Evolutionary conservation across 2,329 filamentous ascomycete species (phyloP).

Genomic region (Trichoderma pleuroti): DNA sequence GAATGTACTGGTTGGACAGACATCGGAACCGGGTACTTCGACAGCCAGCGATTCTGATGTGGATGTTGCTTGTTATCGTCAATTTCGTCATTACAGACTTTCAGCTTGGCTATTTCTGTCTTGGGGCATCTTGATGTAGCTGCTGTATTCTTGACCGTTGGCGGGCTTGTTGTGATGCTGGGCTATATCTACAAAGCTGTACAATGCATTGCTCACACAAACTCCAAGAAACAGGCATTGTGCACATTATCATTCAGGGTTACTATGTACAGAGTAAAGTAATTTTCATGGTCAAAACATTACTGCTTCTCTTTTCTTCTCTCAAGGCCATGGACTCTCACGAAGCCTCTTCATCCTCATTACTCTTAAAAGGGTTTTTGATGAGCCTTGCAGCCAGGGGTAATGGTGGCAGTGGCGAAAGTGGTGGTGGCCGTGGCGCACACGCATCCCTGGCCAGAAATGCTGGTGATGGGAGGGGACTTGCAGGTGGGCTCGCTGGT

Average conservation of each 20-base stretch:
- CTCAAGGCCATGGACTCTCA: no score
- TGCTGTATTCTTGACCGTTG: neutral
- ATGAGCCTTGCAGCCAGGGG: neutral
- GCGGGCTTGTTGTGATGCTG: neutral
- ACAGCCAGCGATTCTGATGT: no score
- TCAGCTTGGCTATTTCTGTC: neutral
- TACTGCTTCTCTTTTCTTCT: neutral
- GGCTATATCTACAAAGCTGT: neutral
- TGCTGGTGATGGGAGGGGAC: constrained; percentile 43
- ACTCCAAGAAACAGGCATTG: neutral
- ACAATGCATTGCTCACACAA: neutral
- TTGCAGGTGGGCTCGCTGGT: constrained; percentile 42
- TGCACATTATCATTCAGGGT: neutral
- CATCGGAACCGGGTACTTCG: no score
- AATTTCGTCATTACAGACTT: neutral
- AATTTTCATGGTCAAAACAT: neutral
- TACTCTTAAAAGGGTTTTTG: neutral
- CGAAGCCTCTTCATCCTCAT: neutral
- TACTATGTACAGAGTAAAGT: neutral
- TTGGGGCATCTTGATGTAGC: neutral
- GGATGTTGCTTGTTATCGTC: no score
- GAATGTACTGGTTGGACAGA: no score
- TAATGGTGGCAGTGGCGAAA: neutral
- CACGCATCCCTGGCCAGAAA: constrained; percentile 40
- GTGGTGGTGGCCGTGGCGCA: constrained; percentile 29